Conservation (phyloP, 169 alveolate genomes). For the Cryptosporidium viatorum region DNA sequence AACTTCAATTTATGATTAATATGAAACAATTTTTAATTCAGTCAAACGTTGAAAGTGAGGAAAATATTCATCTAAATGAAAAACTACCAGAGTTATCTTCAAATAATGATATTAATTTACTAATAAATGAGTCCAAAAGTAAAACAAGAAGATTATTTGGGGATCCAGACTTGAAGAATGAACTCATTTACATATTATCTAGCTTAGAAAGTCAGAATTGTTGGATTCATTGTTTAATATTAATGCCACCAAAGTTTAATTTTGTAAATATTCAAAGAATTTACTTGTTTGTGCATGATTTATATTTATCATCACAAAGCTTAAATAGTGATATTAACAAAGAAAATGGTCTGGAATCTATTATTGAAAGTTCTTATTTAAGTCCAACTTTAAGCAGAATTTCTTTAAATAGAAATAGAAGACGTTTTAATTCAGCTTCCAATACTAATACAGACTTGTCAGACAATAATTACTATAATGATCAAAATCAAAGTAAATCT, state of each 20-base stretch:
- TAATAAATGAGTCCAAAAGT: neutral
- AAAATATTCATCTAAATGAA: neutral
- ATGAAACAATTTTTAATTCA: conserved; percentile 12
- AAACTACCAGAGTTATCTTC: neutral
- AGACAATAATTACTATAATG: neutral
- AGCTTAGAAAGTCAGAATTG: neutral
- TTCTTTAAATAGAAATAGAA: neutral
- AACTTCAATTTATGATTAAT: conserved; percentile 15
- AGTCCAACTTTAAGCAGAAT: neutral
- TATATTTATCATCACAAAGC: neutral
- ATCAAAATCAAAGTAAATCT: too few relatives aligned
- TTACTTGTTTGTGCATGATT: conserved; percentile 5
- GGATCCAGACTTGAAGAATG: neutral
- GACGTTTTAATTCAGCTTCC: neutral
- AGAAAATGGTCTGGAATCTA: neutral
- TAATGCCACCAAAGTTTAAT: conserved; percentile 65
- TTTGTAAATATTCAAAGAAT: conserved; percentile 21
- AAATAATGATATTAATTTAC: too few relatives aligned
- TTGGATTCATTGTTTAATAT: conserved; percentile 45
- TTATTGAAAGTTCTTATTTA: neutral
- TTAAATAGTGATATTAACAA: neutral
- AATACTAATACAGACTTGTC: neutral
- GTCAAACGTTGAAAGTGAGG: neutral
- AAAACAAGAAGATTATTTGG: neutral
- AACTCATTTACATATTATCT: neutral